phyloP scores from a whole-genome alignment of 2,329 filamentous ascomycete genomes.

The Triangularia verruculosa region DNA sequence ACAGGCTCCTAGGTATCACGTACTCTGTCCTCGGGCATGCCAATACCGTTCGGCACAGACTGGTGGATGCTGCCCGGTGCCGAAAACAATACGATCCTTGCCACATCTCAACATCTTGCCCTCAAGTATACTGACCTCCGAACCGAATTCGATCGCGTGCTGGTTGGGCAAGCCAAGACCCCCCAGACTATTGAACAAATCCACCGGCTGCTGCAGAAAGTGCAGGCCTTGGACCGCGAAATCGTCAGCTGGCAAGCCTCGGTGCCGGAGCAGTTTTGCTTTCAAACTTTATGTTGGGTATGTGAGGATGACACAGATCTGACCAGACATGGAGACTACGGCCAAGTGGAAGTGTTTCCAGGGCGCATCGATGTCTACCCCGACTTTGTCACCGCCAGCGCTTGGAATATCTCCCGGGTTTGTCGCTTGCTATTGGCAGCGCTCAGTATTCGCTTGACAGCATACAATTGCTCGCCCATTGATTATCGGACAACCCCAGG shows the following conservation, averaged over 20 bases:
- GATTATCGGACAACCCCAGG: slow-evolving; percentile 62
- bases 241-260: slow-evolving; percentile 49
- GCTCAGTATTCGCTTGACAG: slow-evolving; percentile 55
- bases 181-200: slow-evolving; percentile 51
- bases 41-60: slow-evolving; percentile 51
- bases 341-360: slow-evolving; percentile 54
- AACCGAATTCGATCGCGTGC: slow-evolving; percentile 48
- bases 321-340: slow-evolving; percentile 46
- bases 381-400: slow-evolving; percentile 55
- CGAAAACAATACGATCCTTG: slow-evolving; percentile 46
- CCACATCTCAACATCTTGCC: slow-evolving; percentile 48
- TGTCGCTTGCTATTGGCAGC: slow-evolving; percentile 54
- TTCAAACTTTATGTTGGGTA: slow-evolving; percentile 50
- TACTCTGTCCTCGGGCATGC: slow-evolving; percentile 51
- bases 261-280: slow-evolving; percentile 48
- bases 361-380: slow-evolving; percentile 58
- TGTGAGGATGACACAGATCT: slow-evolving; percentile 45
- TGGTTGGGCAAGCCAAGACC: slow-evolving; percentile 44
- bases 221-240: slow-evolving; percentile 52
- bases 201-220: slow-evolving; percentile 48
- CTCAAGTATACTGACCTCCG: slow-evolving; percentile 54
- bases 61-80: slow-evolving; percentile 55
- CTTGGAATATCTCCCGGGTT: slow-evolving; percentile 56
- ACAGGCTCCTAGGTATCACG: slow-evolving; percentile 48
- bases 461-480: slow-evolving; percentile 57